Evolutionary conservation across 2,329 filamentous ascomycete genomes (phyloP), one percentile per base, ranked within the genome.

Genomic region (Remersonia thermophila): DNA sequence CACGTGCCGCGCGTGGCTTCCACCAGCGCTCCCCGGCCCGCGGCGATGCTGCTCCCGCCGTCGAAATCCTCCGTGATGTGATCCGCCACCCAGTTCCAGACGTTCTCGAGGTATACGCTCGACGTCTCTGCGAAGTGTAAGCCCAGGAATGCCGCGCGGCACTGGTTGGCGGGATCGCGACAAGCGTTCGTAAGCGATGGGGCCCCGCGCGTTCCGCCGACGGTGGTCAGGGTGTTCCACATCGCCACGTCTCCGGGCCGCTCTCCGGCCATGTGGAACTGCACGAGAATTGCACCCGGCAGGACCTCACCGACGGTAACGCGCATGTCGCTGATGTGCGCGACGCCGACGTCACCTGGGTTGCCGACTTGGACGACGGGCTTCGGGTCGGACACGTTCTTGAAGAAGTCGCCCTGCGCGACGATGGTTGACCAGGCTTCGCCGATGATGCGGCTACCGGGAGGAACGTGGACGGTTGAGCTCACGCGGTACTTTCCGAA

Each of bases 241-340:
- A 72, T 51, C 2, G 59, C 69, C 2, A 73, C 69, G 30, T 71
- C 49, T 5, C 57, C 57, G 0, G 58, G 57, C 2, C 40, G 33
- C 6, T 41, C 37, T 2, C 58, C 58, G 5, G 55, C 56, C 34
- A 58, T 53, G 46, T 61, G 53, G 40, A 60, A 55, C 43, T 57
- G 55, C n/a, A 82, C 63, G 12, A 83, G 56, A 7, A 79, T 67
- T 5, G 76, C 73, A 23, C 77, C 74, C 7, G 69, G 61, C 7
- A 73, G 63, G 7, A 71, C 65, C 5, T 77, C 76, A 40, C 66
- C 62, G 2, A 76, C 77, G 41, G 69, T 68, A 30, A 83, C 65
- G 28, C 81, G 66, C 56, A 79, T 70, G 46, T 83, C 78, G 3
- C 68, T 69, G 59, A 74, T 73, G 51, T 83, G 75, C 6, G 80